phyloP scores from a whole-genome alignment of 2,329 filamentous ascomycete species.

The Huntiella moniliformis region DNA sequence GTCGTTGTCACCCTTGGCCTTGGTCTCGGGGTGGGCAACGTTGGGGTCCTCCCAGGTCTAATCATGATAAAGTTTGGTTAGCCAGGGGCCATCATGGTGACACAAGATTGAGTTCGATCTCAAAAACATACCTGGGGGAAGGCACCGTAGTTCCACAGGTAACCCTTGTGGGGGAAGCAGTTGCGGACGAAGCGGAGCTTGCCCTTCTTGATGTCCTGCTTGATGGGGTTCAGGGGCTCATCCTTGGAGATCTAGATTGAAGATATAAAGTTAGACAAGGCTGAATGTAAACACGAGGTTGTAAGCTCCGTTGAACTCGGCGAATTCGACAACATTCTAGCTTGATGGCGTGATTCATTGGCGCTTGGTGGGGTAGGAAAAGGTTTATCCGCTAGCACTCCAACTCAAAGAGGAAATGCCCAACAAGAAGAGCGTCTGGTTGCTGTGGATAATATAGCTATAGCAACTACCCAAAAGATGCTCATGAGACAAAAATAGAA shows the following conservation, averaged over 20 bases:
- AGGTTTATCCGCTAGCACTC: too few species aligned
- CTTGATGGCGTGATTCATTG: slow-evolving; percentile 2
- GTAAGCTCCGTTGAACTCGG: too few species aligned
- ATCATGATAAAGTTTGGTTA: neutral
- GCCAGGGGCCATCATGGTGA: neutral
- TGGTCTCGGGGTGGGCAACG: slow-evolving; percentile 89
- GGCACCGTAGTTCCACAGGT: slow-evolving; percentile 99
- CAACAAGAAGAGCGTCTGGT: too few species aligned
- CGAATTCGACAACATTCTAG: neutral
- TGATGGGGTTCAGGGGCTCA: slow-evolving; percentile 94
- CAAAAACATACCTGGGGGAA: slow-evolving; percentile 67
- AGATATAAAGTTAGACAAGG: neutral
- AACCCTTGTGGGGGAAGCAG: slow-evolving; percentile 99
- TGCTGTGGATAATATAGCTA: too few species aligned
- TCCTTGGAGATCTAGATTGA: slow-evolving; percentile 79
- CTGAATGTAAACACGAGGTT: too few species aligned
- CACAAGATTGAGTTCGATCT: neutral
- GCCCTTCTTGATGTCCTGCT: slow-evolving; percentile 99
- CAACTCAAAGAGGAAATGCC: too few species aligned
- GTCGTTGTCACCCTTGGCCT: slow-evolving; percentile 99
- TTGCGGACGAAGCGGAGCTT: slow-evolving; percentile 98
- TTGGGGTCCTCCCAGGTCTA: slow-evolving; percentile 99
- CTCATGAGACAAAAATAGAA: neutral
- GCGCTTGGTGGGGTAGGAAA: too few species aligned
- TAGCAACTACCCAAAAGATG: too few species aligned